These are phyloP conservation scores for Trapa incisa DNA, from an alignment of 345 rosid genomes.

Conservation along the genomic window DNA sequence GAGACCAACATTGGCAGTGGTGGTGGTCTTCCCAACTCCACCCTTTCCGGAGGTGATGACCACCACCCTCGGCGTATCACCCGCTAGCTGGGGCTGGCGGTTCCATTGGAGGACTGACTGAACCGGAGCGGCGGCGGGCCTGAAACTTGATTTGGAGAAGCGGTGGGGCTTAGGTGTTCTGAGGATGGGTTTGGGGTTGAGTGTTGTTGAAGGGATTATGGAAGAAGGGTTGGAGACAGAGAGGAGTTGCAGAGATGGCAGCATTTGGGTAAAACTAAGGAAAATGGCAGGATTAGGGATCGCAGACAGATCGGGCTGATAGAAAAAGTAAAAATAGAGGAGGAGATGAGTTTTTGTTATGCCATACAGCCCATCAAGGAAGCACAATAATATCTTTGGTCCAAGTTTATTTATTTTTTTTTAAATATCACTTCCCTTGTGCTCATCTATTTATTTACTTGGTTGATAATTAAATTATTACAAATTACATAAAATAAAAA, in stretches of 20 bases:
- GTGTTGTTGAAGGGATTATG: slow-evolving; percentile 14
- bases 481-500: no score
- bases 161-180: slow-evolving; percentile 8
- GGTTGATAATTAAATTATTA: no score
- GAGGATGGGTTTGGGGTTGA: slow-evolving; percentile 1
- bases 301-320: not conserved
- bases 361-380: no score
- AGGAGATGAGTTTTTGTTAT: no score
- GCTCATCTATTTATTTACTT: no score
- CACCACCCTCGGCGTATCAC: slow-evolving; percentile 89
- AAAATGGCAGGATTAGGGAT: not conserved
- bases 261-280: slow-evolving; percentile 21
- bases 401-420: no score
- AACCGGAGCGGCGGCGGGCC: slow-evolving; percentile 13
- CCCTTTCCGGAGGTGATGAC: slow-evolving; percentile 98
- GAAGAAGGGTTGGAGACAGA: slow-evolving; percentile 20
- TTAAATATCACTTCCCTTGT: no score
- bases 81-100: slow-evolving; percentile 80
- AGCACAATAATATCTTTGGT: no score
- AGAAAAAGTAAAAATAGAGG: not conserved
- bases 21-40: slow-evolving; percentile 92
- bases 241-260: slow-evolving; percentile 31
- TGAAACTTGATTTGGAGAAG: slow-evolving; percentile 8
- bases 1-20: slow-evolving; percentile 98
- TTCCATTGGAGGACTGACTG: slow-evolving; percentile 81